Evolutionary conservation across 192 early-diverging fungal genomes (phyloP).

Genomic region (Thamnidium elegans): DNA sequence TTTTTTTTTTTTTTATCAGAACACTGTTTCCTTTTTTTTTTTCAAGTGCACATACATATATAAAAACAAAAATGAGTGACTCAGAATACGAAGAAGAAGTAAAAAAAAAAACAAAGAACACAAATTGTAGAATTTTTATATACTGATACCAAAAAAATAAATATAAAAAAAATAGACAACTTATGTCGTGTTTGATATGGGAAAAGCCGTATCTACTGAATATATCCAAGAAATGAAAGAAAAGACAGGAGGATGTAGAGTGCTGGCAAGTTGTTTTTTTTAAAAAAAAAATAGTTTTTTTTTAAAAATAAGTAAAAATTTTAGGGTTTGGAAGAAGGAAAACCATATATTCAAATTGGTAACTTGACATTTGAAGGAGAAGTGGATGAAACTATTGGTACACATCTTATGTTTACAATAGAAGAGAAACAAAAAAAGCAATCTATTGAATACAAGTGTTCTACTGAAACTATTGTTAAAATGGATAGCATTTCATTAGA

Average conservation of each 20-base stretch:
- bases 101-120: background rate
- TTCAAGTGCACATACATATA: no score
- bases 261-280: constrained; percentile 1
- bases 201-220: background rate
- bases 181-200: constrained; percentile 13
- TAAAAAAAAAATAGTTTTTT: background rate
- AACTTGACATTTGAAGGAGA: constrained; percentile 7
- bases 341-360: constrained; percentile 4
- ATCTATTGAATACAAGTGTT: background rate
- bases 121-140: background rate
- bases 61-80: no score
- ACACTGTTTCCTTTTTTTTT: no score
- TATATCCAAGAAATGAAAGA: background rate
- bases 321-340: constrained; percentile 14
- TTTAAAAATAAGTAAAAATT: background rate
- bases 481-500: background rate
- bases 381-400: constrained; percentile 16
- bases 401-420: constrained; percentile 10
- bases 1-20: no score
- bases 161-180: background rate
- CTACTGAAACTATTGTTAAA: background rate
- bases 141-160: background rate
- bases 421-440: background rate
- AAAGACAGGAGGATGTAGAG: constrained; percentile 1
- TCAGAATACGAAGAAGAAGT: constrained; percentile 20